Percentiles rank a stretch among this genome's conserved stretches.
phyloP scores from a whole-genome alignment of 2,329 filamentous ascomycete genomes.

The Paraphoma sp. region DNA sequence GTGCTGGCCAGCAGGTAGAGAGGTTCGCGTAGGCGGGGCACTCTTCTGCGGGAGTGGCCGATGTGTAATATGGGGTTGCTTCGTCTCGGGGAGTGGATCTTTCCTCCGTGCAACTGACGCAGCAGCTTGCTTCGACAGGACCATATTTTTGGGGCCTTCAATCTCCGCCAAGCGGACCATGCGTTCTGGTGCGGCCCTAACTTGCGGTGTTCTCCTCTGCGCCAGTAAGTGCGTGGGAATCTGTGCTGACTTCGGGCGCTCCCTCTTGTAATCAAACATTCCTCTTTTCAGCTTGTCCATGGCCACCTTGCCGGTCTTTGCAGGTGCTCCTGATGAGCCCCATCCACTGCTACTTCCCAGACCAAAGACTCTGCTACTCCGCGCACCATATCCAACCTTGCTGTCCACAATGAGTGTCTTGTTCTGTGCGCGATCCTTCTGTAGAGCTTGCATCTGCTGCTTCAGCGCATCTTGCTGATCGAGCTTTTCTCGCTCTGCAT shows the following conservation, averaged over 20 bases:
- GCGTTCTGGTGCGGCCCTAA: slow-evolving; percentile 37
- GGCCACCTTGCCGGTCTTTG: slow-evolving; percentile 44
- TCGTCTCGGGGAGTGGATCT: slow-evolving; percentile 12
- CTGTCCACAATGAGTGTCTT: slow-evolving; percentile 42
- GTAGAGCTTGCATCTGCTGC: slow-evolving; percentile 39
- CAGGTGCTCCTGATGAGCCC: slow-evolving; percentile 34
- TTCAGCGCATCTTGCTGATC: slow-evolving; percentile 41
- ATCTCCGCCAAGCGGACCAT: slow-evolving; percentile 41
- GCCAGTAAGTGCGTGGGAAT: slow-evolving; percentile 38
- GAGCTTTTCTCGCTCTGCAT: slow-evolving; percentile 46
- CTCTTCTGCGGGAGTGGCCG: slow-evolving; percentile 24
- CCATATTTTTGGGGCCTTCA: slow-evolving; percentile 29
- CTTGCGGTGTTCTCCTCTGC: slow-evolving; percentile 27
- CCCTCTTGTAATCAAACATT: slow-evolving; percentile 42
- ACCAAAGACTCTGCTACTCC: slow-evolving; percentile 22
- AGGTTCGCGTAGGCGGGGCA: slow-evolving; percentile 22
- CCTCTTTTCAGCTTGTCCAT: slow-evolving; percentile 43
- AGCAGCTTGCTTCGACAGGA: slow-evolving; percentile 34
- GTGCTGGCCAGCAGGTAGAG: slow-evolving; percentile 36
- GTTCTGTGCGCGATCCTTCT: slow-evolving; percentile 37
- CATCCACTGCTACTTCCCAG: slow-evolving; percentile 21
- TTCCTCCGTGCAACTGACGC: slow-evolving; percentile 20
- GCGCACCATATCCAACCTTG: slow-evolving; percentile 29
- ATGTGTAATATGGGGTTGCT: slow-evolving; percentile 29
- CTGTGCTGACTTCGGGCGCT: slow-evolving; percentile 35